Conservation (phyloP, 345 rosid genomes). For the Combretum micranthum region DNA sequence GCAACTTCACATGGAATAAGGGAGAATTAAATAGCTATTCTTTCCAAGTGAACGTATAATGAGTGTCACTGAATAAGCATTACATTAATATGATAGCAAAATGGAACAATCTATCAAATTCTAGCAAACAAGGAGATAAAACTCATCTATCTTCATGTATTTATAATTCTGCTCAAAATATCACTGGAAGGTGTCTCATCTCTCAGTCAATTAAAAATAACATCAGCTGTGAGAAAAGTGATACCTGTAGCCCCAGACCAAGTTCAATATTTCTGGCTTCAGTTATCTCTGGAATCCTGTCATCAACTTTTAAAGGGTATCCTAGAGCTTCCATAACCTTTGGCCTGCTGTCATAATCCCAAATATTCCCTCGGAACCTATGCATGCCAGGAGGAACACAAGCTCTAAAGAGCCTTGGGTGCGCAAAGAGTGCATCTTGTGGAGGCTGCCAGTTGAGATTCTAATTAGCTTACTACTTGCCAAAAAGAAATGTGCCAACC, state of each 20-base stretch:
- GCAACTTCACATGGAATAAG: too few species aligned
- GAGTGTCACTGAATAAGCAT: too few species aligned
- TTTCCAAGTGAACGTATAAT: too few species aligned
- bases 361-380: constrained; percentile 89
- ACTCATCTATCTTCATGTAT: too few species aligned
- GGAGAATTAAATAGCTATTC: too few species aligned
- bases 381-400: constrained; percentile 98
- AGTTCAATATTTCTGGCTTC: constrained; percentile 93
- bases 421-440: constrained; percentile 87
- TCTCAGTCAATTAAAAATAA: neutral
- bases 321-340: constrained; percentile 70
- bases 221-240: neutral
- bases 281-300: constrained; percentile 79
- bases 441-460: constrained; percentile 54
- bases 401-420: constrained; percentile 93
- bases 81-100: too few species aligned
- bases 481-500: too few species aligned
- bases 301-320: constrained; percentile 58
- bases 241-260: constrained; percentile 92
- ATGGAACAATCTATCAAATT: too few species aligned
- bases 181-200: neutral
- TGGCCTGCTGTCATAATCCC: constrained; percentile 90
- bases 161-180: too few species aligned
- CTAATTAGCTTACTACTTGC: neutral
- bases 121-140: too few species aligned